Evolutionary conservation across 495 filamentous ascomycete species (phyloP), one percentile per base, ranked within the genome.

Genomic region (Podospora sp.): DNA sequence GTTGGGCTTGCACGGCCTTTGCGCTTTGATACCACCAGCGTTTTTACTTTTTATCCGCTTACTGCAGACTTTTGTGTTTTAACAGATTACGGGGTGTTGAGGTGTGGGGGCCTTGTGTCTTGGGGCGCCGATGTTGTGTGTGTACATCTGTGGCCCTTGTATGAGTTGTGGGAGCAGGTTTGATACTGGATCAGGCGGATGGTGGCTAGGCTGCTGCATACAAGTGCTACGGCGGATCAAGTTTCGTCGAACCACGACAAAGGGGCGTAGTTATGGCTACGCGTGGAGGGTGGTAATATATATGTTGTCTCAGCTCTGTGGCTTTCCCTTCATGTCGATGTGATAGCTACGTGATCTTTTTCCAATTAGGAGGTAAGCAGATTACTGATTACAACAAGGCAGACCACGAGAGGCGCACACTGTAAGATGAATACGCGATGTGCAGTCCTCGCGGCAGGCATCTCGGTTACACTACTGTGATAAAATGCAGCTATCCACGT

Each of bases 21-120:
- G 22, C 11, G 53, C 53, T 57, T 57, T 57, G 53, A 57, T 57
- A 57, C 53, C 53, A 57, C 53, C 11, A 27, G 53, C 25, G 53
- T 57, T 57, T 24, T 26, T n/a, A 7, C 21, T 57, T 25, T 16
- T 18, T 9, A 2, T 24, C 26, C 26, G 7, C 9, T 9, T 57
- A 27, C 26, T 57, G 53, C 26, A 46, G 14, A 46, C 26, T 7
- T 24, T 57, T 26, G 6, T 55, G 16, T 46, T 14, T 46, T 12
- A 46, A 2, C 40, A 46, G 16, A 46, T 46, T 46, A 18, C 16
- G 2, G 40, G 14, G 4, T 46, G 40, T 46, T 12, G 40, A 6
- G 9, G 40, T 4, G 12, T 46, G 11, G 12, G 14, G 29, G 29
- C 14, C 16, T 46, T 14, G 40, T 6, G 12, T 46, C 40, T 46